These are phyloP conservation scores for Iris pallida DNA, from an alignment of 116 monocot genomes.

Conservation along the genomic window DNA sequence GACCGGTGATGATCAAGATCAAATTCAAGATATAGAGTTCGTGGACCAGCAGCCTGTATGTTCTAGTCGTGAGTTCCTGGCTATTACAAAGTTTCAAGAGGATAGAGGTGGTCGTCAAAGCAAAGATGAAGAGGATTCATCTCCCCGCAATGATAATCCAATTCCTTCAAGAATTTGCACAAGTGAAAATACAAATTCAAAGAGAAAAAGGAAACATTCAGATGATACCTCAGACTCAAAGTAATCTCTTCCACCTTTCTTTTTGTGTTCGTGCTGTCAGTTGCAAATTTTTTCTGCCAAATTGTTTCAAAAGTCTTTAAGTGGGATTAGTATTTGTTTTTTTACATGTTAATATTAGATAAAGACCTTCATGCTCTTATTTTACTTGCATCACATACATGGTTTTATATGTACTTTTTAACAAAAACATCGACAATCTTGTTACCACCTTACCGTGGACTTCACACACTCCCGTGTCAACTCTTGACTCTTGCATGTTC, in stretches of 20 bases:
- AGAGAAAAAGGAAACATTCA: conserved; percentile 42
- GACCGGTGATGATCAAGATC: conserved; percentile 21
- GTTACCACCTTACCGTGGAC: too few species aligned
- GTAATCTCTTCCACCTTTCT: conserved; percentile 23
- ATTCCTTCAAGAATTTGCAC: not conserved
- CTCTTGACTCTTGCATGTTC: too few species aligned
- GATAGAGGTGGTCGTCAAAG: conserved; percentile 21
- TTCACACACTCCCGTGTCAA: too few species aligned
- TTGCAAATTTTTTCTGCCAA: too few species aligned
- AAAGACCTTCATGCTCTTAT: too few species aligned
- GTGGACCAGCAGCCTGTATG: conserved; percentile 21
- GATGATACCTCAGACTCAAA: conserved; percentile 31
- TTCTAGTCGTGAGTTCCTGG: conserved; percentile 19
- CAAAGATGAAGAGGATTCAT: conserved; percentile 22
- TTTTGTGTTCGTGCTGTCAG: not conserved
- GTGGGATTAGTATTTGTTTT: too few species aligned
- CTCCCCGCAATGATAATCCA: conserved; percentile 17
- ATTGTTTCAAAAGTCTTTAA: too few species aligned
- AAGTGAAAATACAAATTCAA: conserved; percentile 7
- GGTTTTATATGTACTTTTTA: too few species aligned
- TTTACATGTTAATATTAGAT: too few species aligned
- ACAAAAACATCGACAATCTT: too few species aligned
- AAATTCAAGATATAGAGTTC: conserved; percentile 26
- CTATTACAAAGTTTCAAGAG: conserved; percentile 31
- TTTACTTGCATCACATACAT: too few species aligned